Evolutionary conservation across 2,329 filamentous ascomycete species (phyloP), one percentile per base, ranked within the genome.

Genomic region (Scytalidium lignicola): DNA sequence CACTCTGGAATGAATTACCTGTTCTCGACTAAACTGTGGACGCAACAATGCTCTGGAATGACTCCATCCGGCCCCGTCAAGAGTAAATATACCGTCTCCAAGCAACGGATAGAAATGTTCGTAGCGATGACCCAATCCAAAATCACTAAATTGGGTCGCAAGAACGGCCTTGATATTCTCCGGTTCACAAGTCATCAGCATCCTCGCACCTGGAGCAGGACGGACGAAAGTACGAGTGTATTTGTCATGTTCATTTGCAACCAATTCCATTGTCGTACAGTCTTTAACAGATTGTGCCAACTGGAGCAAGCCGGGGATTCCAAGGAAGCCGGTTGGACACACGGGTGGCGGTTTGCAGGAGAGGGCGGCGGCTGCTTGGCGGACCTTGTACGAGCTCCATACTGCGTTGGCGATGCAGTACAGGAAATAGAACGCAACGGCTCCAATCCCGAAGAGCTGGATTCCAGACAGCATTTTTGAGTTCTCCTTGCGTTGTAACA

Each of bases 161-260:
- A 82, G 66, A 10, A 80, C 60, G 1, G 76, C 69, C 59, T 81
- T 78, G 50, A 82, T 60, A 51, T 82, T 80, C 49, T 74, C 71
- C 2, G 75, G 74, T 29, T 82, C 66, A 7, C 65, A 63, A 9
- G 66, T 68, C 10, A 66, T 60, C 20, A 69, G 40, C 32, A 70
- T 4, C 15, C 12, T 8, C 8, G 6, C 32, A 17, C 32, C 32
- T 17, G 32, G 32, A 17, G 32, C n/a, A 17, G n/a, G n/a, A 37
- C 32, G 32, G 8, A 17, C 10, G 5, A 37, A 15, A 5, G 32
- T 37, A 13, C 15, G 7, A 13, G 6, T 13, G 15, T 37, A 37
- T 37, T 9, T 8, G 5, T 37, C 32, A 17, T 37, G 32, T 17
- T 37, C 32, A 8, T 37, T 13, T 13, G 32, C 7, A 5, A 37